Conservation (phyloP, 208 protist species). For the Crithidia brevicula region DNA sequence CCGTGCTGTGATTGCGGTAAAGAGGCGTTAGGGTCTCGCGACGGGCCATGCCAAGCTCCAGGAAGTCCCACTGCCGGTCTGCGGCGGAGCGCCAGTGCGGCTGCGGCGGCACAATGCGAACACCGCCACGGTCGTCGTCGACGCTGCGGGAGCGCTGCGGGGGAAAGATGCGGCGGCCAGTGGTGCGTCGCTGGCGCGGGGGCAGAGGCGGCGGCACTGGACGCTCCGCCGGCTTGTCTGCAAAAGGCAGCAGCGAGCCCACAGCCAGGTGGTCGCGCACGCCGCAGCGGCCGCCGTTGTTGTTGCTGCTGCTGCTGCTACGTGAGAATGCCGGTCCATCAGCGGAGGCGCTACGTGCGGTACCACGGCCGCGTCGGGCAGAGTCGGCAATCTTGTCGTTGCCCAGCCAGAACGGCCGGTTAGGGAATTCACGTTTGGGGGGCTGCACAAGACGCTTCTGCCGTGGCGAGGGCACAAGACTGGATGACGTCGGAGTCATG, state of each 20-base stretch:
- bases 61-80: conserved; percentile 53
- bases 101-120: conserved; percentile 65
- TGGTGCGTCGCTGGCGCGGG: conserved; percentile 39
- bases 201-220: conserved; percentile 56
- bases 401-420: conserved; percentile 29
- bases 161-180: conserved; percentile 59
- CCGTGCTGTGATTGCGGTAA: conserved; percentile 57
- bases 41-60: conserved; percentile 41
- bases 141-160: conserved; percentile 37
- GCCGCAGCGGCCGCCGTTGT: neutral
- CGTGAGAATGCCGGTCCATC: conserved; percentile 6
- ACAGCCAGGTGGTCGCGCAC: conserved; percentile 43
- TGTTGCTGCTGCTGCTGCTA: conserved; percentile 16
- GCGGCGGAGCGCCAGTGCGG: conserved; percentile 58
- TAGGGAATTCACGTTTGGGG: conserved; percentile 16
- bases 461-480: conserved; percentile 8
- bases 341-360: neutral
- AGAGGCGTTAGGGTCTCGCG: conserved; percentile 11
- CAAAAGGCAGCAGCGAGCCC: conserved; percentile 50
- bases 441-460: conserved; percentile 45
- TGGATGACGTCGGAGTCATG: conserved; percentile 28
- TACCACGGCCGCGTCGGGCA: neutral
- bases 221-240: conserved; percentile 45
- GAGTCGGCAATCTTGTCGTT: neutral
- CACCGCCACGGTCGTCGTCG: conserved; percentile 43